A percentile compares a stretch with the other conserved stretches of the same genome.
phyloP scores from a whole-genome alignment of 306 rosid species.

The Vigna nakashimae region DNA sequence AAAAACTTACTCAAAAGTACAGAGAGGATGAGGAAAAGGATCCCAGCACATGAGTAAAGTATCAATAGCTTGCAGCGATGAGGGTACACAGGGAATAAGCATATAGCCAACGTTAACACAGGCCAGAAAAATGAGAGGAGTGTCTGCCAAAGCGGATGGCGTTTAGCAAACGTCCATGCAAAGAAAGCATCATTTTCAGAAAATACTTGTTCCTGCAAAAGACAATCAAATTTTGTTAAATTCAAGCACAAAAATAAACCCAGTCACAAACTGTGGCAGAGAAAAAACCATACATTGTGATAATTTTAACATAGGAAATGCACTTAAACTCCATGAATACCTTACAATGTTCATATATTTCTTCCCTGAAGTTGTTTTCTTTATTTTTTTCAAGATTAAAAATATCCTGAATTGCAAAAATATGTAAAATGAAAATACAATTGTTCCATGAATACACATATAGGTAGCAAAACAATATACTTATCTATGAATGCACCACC shows the following conservation, averaged over 20 bases:
- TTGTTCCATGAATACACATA: conserved; percentile 24
- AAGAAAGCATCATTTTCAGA: conserved; percentile 95
- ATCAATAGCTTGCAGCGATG: conserved; percentile 91
- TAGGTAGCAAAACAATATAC: conserved; percentile 5
- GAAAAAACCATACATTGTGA: not conserved
- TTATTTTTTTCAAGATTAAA: conserved; percentile 14
- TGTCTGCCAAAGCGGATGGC: conserved; percentile 97
- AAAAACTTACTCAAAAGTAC: conserved; percentile 80
- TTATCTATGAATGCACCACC: conserved; percentile 1
- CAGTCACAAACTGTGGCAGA: conserved; percentile 3
- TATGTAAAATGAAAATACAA: conserved; percentile 15
- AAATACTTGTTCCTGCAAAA: conserved; percentile 87
- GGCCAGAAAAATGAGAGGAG: conserved; percentile 99
- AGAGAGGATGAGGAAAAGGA: conserved; percentile 82
- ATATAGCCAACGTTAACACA: conserved; percentile 92
- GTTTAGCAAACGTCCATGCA: conserved; percentile 96
- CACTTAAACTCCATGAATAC: conserved; percentile 29
- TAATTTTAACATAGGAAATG: not conserved
- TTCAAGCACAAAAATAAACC: conserved; percentile 22
- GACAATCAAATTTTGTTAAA: conserved; percentile 47
- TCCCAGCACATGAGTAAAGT: conserved; percentile 94
- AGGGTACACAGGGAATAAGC: conserved; percentile 98
- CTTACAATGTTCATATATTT: conserved; percentile 7
- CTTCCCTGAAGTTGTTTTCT: conserved; percentile 1
- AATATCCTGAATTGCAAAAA: not conserved